Conservation (phyloP, 768 basidiomycete species). For the Tulasnella sp. region DNA sequence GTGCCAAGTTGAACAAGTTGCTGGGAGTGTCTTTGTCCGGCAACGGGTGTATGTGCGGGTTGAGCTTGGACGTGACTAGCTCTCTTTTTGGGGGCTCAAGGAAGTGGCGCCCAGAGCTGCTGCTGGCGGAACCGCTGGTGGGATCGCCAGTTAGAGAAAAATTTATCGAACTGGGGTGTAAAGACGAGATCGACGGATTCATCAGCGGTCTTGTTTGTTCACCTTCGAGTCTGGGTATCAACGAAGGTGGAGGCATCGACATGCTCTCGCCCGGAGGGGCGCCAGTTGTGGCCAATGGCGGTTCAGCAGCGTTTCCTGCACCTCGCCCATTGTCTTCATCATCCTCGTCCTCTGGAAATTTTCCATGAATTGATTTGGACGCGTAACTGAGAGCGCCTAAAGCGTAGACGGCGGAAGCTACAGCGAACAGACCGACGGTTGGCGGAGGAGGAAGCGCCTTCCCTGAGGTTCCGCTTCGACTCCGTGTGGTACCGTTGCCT, state of each 20-base stretch:
- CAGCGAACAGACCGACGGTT: slow-evolving; percentile 59
- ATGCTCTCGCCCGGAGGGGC: not conserved
- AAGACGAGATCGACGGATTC: not conserved
- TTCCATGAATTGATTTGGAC: slow-evolving; percentile 5
- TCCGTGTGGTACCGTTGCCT: not conserved
- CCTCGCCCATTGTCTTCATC: no score
- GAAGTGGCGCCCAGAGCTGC: no score
- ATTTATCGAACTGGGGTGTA: not conserved
- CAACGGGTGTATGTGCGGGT: not conserved
- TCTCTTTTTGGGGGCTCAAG: not conserved
- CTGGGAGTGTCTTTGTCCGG: not conserved
- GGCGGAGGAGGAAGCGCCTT: slow-evolving; percentile 38
- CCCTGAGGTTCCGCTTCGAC: not conserved
- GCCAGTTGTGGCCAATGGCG: no score
- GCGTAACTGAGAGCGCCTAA: slow-evolving; percentile 51
- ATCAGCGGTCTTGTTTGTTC: not conserved
- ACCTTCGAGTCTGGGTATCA: no score
- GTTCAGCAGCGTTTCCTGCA: not conserved
- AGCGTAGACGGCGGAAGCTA: slow-evolving; percentile 61
- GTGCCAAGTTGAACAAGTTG: not conserved
- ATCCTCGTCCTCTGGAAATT: not conserved
- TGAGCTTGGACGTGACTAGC: not conserved
- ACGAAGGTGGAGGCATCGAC: slow-evolving; percentile 18
- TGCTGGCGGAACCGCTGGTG: no score
- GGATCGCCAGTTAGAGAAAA: not conserved